Base-by-base conservation (phyloP, 257 asterid genomes). In the Nicotiana obtusifolia region DNA sequence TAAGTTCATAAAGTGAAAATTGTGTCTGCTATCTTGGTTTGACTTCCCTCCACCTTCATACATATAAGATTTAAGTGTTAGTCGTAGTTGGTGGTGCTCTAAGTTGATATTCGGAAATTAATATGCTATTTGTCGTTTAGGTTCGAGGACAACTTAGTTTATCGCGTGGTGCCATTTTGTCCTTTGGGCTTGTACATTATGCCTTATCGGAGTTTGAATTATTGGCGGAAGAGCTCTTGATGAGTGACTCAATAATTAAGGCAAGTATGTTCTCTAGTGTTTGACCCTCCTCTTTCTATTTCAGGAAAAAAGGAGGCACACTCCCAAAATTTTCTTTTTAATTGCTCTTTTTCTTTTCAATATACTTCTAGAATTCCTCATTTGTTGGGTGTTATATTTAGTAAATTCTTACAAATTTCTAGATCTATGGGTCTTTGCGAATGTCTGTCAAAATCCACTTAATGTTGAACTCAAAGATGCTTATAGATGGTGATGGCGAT, bases 391-490 rank as follows among this genome's bases (percentile, higher is more conserved):
- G 60, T 71, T 22, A 47, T 44, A 71, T 71, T 71, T 44, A 47
- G 47, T 7, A 71, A 59, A 44, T 71, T 31, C 75, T 65, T 44
- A 24, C 15, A 20, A 71, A 65, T 71, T 83, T 87, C 65, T 86
- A 94, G 98, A 88, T 94, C 85, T 91, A 91, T 82, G 98, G 98
- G 82, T 96, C 98, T 41, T 85, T 94, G 89, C 90, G 97, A 80
- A 91, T 94, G 98, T 91, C 98, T 73, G 97, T 93, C 77, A 94
- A 94, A 90, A 94, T 94, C 85, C 91, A 90, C 88, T 89, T 94
- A 90, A 94, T 94, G 98, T 83, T 93, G 88, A 91, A 91, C 73
- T 94, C 98, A 79, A 88, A 91, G 86, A 81, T 94, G 89, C 91
- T 93, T 83, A 91, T 94, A 84, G 84, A 88, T 52, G 92, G 97